Base-by-base conservation (phyloP, 441 rosid species). In the Pelargonium cotyledonis region DNA sequence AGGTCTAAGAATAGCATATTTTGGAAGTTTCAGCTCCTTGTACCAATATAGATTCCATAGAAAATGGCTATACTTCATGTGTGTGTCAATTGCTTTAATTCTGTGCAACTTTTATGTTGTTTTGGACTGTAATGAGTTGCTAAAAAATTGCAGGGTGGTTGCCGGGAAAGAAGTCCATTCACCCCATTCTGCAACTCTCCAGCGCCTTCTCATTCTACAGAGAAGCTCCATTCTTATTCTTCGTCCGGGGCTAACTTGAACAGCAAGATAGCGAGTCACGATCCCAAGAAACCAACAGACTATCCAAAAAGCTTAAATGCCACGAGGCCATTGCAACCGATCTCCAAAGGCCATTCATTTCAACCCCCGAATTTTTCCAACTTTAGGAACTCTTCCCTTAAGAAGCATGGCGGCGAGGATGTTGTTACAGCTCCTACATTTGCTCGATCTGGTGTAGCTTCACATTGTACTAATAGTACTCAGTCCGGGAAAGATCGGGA, bases 321-420 rank as follows among this genome's bases (percentile, higher is more conserved):
- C 23, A 41, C 49, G 29, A 79, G 67, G 70, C 74, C 81, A 61
- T 65, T 77, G 66, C 72, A 78, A 60, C 70, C 79, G 19, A 67
- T 65, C 72, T 72, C 82, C 16, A 79, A 70, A 53, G 60, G 68
- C 76, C 70, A 70, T 72, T 75, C 78, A 58, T 70, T 72, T 55
- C 83, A 73, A 65, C 70, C 79, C 10, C 72, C 65, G 11, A 77
- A 63, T 60, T 78, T 81, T 58, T 69, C 82, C 9, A 67, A 80
- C 72, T 74, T 77, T 29, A 78, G 71, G 72, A 79, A 73, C 66
- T 67, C 78, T 41, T 72, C 79, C 3, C 62, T 55, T 43, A 78
- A 82, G 80, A 76, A 69, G 70, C 68, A 67, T 68, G 80, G 80
- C 55, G 67, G 68, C n/a, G 78, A 76, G 69, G 86, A 72, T 65